These are phyloP conservation scores for Pythium oligandrum DNA, from an alignment of 352 stramenopile species.

Conservation along the genomic window DNA sequence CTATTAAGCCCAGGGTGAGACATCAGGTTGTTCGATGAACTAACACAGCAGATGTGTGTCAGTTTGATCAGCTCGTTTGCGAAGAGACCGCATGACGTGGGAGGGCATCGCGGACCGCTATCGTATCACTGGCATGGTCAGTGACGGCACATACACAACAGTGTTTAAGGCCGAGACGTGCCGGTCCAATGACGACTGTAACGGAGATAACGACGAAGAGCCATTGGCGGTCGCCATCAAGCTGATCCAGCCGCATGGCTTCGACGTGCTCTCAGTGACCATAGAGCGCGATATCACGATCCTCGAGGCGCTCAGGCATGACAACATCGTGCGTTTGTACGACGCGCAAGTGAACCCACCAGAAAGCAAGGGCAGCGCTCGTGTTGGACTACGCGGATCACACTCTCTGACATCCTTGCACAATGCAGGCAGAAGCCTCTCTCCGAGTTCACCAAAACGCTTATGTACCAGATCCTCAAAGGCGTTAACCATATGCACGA, in stretches of 20 bases:
- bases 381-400: slow-evolving; percentile 90
- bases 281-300: slow-evolving; percentile 88
- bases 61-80: too few relatives aligned
- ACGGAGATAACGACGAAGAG: slow-evolving; percentile 54
- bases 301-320: slow-evolving; percentile 79
- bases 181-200: background rate
- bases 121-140: slow-evolving; percentile 82
- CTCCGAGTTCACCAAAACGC: slow-evolving; percentile 88
- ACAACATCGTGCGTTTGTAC: slow-evolving; percentile 84
- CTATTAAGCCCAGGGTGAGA: too few relatives aligned
- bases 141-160: slow-evolving; percentile 86
- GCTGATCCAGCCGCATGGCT: slow-evolving; percentile 86
- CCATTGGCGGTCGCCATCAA: slow-evolving; percentile 85
- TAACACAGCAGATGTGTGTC: too few relatives aligned
- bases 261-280: slow-evolving; percentile 83
- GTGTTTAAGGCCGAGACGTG: slow-evolving; percentile 83
- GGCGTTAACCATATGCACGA: slow-evolving; percentile 92
- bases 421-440: slow-evolving; percentile 86
- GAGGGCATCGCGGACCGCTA: slow-evolving; percentile 82
- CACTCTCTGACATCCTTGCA: slow-evolving; percentile 84
- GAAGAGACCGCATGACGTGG: too few relatives aligned
- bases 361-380: slow-evolving; percentile 73
- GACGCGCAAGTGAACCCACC: slow-evolving; percentile 83
- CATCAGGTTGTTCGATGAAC: too few relatives aligned
- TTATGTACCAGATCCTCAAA: slow-evolving; percentile 92